Evolutionary conservation across 495 filamentous ascomycete species (phyloP).

Genomic region (Clavariopsis aquatica): DNA sequence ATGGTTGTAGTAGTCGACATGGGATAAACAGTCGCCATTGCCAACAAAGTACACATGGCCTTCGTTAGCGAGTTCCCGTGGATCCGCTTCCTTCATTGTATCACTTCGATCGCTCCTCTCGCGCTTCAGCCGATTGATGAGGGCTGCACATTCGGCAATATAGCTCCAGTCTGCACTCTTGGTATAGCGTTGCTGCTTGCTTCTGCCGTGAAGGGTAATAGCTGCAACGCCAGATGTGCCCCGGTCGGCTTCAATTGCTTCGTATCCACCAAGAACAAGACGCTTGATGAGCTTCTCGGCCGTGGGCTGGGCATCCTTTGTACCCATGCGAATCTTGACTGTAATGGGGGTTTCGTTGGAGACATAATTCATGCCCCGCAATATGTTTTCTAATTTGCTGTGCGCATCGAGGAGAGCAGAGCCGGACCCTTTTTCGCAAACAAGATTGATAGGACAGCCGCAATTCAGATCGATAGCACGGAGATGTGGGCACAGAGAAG

Average conservation of each 20-base stretch:
- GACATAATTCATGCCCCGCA: conserved; percentile 92
- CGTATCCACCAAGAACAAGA: conserved; percentile 74
- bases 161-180: conserved; percentile 87
- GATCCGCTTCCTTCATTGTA: conserved; percentile 75
- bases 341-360: conserved; percentile 86
- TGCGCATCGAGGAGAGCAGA: conserved; percentile 89
- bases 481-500: conserved; percentile 71
- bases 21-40: conserved; percentile 95
- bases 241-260: conserved; percentile 58
- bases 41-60: conserved; percentile 83
- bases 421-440: conserved; percentile 82
- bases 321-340: conserved; percentile 91
- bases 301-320: conserved; percentile 73
- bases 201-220: conserved; percentile 90
- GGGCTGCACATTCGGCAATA: conserved; percentile 82
- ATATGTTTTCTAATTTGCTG: conserved; percentile 83
- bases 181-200: conserved; percentile 91
- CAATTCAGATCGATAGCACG: conserved; percentile 93
- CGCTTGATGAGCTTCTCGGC: conserved; percentile 79
- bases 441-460: conserved; percentile 92
- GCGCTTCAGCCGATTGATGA: conserved; percentile 75
- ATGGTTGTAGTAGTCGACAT: conserved; percentile 80
- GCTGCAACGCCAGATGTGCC: conserved; percentile 82
- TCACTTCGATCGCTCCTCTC: conserved; percentile 65
- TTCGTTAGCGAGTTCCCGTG: conserved; percentile 57